Evolutionary conservation across 306 rosid genomes (phyloP), one percentile per base, ranked within the genome.

Genomic region (Amphicarpaea edgeworthii): DNA sequence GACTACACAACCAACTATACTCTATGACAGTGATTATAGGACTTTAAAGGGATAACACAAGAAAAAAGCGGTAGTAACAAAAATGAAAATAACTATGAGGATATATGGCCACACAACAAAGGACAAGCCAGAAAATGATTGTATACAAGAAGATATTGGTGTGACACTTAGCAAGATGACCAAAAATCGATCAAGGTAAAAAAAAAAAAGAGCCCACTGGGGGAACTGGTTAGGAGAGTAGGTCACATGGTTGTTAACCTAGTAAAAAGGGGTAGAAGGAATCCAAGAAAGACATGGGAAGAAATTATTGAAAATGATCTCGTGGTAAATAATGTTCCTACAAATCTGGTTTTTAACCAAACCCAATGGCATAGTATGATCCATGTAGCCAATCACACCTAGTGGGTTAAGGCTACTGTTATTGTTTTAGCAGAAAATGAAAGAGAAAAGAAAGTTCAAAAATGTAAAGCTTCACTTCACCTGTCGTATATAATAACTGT

Each of bases 401-500:
- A 2, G 47, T 42, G 15, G 47, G 4, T 10, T 42, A 12, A 34
- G 40, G 40, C 40, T 34, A 34, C 1, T 34, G 40, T 32, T 32
- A 34, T 34, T n/a, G n/a, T n/a, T 34, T 34, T 30, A 62, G 63
- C 28, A 46, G 50, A 55, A 45, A 70, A 68, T 10, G 17, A 45
- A 50, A 51, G 26, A 8, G 55, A 12, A 24, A 60, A 51, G 28
- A 59, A 55, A 60, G 12, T 9, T 73, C 45, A 55, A 50, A 49
- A 60, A 71, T 61, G 40, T 30, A 59, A 72, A 78, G 76, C 40
- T 47, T 77, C 85, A 92, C 40, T 47, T 77, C 85, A 92, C 99
- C 99, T 95, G 65, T 95, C 99, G 83, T 92, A 95, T 87, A 95
- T 89, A 79, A 95, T 76, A 83, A 95, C 99, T 23, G 99, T 95